Base-by-base conservation (phyloP, 352 stramenopile species). In the Phytophthora idaei region DNA sequence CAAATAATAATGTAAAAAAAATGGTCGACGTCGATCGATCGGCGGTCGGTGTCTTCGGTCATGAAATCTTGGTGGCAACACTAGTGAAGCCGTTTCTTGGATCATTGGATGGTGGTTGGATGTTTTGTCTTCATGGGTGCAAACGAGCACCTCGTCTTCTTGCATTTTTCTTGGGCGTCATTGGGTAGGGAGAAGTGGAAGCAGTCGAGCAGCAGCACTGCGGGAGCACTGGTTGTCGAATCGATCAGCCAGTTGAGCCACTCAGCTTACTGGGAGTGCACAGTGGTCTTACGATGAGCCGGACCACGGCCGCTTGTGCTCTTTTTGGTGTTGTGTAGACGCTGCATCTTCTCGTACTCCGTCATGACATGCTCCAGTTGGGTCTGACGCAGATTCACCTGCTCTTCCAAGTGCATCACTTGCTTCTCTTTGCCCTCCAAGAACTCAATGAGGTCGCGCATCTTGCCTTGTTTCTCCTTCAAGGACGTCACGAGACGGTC, bases 381-480 rank as follows among this genome's bases (percentile, higher is more conserved):
- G 39, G 65, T 77, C 54, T 90, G 77, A 37, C 77, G 76, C 37
- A 85, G 11, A 28, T 77, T 78, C 37, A 81, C 76, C 25, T 86
- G 77, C 67, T 90, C 79, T 53, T 83, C 79, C 61, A 92, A 65
- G 25, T 85, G 75, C 63, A 82, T 73, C 42, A 92, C 78, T 55
- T 90, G 77, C 62, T 85, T 72, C 48, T 92, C 80, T 51, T 90
- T 92, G 29, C 74, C 75, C 39, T 90, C 84, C 32, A 92, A 67
- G 36, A 76, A 85, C 41, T 77, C 60, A 57, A 88, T 79, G 32
- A 92, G 58, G 41, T 77, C 71, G 50, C 67, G 76, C 58, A 92
- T 85, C 48, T 79, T 85, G 21, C 64, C 64, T 53, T 90, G 70
- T 44, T 90, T 88, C 37, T 87, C 77, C 64, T 87, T 80, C 12